Conservation (phyloP, 177 flowering plant genomes). For the Tripterygium wilfordii region DNA sequence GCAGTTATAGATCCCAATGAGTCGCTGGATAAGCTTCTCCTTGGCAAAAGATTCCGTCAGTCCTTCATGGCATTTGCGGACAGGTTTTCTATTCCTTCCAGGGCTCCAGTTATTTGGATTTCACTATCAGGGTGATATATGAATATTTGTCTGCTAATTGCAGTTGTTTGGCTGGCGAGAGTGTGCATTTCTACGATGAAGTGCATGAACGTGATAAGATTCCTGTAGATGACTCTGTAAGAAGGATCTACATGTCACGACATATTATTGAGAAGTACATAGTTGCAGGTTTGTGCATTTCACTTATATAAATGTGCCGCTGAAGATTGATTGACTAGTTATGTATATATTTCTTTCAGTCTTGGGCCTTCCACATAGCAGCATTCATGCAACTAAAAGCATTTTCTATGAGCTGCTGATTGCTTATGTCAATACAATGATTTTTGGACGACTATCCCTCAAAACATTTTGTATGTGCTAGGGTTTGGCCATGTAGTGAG, state of each 20-base stretch:
- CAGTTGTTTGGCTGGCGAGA: constrained; percentile 94
- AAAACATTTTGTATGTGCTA: too few species aligned
- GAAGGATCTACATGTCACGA: constrained; percentile 87
- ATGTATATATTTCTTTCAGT: too few species aligned
- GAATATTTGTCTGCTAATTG: constrained; percentile 4
- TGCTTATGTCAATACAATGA: too few species aligned
- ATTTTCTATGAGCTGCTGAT: too few species aligned
- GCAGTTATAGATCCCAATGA: constrained; percentile 45
- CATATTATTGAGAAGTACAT: constrained; percentile 76
- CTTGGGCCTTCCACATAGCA: too few species aligned
- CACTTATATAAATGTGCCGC: neutral
- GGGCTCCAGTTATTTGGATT: neutral
- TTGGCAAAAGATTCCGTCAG: constrained; percentile 62
- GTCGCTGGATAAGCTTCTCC: constrained; percentile 75
- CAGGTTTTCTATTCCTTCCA: constrained; percentile 36
- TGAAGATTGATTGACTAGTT: neutral
- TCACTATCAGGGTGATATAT: neutral
- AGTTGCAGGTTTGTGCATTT: constrained; percentile 40
- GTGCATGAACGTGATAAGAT: constrained; percentile 63
- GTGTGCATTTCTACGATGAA: constrained; percentile 75
- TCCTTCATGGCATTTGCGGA: constrained; percentile 88
- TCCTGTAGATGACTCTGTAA: constrained; percentile 50
- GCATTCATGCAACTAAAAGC: too few species aligned
- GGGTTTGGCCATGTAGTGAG: too few species aligned
- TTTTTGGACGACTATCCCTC: too few species aligned